Evolutionary conservation across 225 moss, liverwort and hornwort species (phyloP).

Genomic region (Neckera pumila): DNA sequence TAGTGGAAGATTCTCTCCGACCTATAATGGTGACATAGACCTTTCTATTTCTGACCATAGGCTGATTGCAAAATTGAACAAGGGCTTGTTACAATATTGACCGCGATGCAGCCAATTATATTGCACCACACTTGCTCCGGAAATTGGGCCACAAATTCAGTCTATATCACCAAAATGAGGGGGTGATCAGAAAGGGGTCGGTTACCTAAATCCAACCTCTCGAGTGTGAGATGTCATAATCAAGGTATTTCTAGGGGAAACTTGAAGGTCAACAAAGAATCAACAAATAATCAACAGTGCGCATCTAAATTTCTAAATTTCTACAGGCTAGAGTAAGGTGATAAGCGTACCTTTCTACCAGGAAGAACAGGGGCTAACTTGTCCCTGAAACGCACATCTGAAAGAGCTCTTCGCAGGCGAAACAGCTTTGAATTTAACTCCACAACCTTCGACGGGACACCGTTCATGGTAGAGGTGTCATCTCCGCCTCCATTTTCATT

Average conservation of each 20-base stretch:
- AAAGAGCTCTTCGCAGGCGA: slow-evolving; percentile 43
- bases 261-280: background rate
- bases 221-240: background rate
- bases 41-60: no score
- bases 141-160: no score
- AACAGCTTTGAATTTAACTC: slow-evolving; percentile 9
- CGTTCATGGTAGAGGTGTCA: background rate
- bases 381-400: slow-evolving; percentile 33
- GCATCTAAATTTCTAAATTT: background rate
- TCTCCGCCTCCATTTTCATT: background rate
- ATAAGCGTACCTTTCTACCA: slow-evolving; percentile 26
- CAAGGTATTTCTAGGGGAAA: background rate
- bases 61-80: no score
- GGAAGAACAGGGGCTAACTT: slow-evolving; percentile 29
- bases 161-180: no score
- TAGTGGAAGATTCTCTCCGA: no score
- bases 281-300: background rate
- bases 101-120: no score
- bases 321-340: background rate
- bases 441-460: background rate
- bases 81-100: no score
- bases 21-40: no score
- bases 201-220: background rate
- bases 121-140: no score
- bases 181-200: no score